phyloP scores from a whole-genome alignment of 2,329 filamentous ascomycete species.

The Stagonosporopsis tanaceti region DNA sequence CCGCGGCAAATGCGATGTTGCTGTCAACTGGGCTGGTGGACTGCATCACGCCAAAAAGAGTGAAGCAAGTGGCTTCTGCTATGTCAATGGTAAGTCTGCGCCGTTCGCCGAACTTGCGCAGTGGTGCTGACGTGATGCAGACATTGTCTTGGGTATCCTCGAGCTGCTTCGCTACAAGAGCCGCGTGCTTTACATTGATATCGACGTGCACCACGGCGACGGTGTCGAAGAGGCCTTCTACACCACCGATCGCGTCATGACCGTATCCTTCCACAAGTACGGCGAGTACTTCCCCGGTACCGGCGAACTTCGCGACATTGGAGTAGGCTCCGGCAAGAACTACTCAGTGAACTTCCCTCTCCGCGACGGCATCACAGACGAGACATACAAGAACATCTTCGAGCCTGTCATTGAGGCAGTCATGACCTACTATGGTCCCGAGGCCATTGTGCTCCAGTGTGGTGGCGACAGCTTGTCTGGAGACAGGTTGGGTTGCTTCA shows the following conservation, averaged over 20 bases:
- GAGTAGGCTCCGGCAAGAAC: constrained; percentile 71
- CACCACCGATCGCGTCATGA: constrained; percentile 76
- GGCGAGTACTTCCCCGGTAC: constrained; percentile 77
- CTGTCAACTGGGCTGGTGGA: constrained; percentile 79
- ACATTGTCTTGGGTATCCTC: constrained; percentile 93
- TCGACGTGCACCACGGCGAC: constrained; percentile 91
- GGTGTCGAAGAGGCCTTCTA: constrained; percentile 77
- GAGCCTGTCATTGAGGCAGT: constrained; percentile 72
- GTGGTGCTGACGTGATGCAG: constrained; percentile 52
- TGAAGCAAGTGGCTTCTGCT: constrained; percentile 96
- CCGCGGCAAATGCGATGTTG: constrained; percentile 72
- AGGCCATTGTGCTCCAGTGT: constrained; percentile 73
- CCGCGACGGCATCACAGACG: constrained; percentile 73
- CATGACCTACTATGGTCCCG: constrained; percentile 73
- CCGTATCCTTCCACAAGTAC: constrained; percentile 76
- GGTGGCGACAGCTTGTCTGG: constrained; percentile 73
- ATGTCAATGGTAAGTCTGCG: constrained; percentile 72
- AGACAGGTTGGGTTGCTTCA: constrained; percentile 73
- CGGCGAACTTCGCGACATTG: constrained; percentile 72
- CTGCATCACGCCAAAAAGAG: constrained; percentile 95
- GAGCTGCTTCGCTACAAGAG: constrained; percentile 84
- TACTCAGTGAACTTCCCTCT: constrained; percentile 75
- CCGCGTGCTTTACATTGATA: constrained; percentile 92
- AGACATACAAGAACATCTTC: constrained; percentile 72
- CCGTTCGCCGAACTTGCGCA: background rate